Conservation (phyloP, 2,329 filamentous ascomycete genomes). For the Periconia sp. region DNA sequence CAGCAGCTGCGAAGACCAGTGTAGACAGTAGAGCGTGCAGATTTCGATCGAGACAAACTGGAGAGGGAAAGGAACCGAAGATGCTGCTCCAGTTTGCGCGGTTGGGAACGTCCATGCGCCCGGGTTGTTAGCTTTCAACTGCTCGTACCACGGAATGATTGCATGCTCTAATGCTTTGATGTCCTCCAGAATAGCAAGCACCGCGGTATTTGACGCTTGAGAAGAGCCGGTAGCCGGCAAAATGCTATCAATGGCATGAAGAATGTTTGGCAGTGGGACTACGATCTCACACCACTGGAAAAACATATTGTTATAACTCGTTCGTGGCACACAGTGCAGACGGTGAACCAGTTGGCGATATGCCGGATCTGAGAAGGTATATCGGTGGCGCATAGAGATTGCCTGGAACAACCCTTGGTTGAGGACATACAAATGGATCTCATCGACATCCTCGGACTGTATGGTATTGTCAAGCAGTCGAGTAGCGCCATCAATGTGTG, state of each 20-base stretch:
- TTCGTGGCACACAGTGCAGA: conserved; percentile 10
- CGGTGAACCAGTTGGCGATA: conserved; percentile 10
- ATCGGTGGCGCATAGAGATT: conserved; percentile 13
- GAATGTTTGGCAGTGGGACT: conserved; percentile 19
- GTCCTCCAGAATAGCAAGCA: conserved; percentile 11
- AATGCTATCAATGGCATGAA: conserved; percentile 11
- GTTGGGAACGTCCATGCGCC: conserved; percentile 12
- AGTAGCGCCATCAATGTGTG: conserved; percentile 21
- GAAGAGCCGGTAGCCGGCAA: background rate
- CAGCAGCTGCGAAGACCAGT: conserved; percentile 22
- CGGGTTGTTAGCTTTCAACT: conserved; percentile 7
- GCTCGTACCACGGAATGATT: conserved; percentile 13
- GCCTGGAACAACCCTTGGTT: conserved; percentile 21
- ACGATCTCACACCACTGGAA: conserved; percentile 19
- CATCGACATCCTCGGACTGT: conserved; percentile 10
- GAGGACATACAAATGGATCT: conserved; percentile 18
- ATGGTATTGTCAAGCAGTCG: conserved; percentile 12
- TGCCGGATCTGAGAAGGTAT: conserved; percentile 12
- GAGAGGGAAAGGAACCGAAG: conserved; percentile 12
- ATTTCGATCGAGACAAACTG: conserved; percentile 22
- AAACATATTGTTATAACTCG: conserved; percentile 14
- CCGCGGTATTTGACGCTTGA: background rate
- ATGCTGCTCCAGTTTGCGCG: conserved; percentile 2
- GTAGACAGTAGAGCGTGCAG: conserved; percentile 16
- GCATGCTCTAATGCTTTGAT: conserved; percentile 13